Evolutionary conservation across 345 rosid genomes (phyloP).

Genomic region (Salix arbutifolia): DNA sequence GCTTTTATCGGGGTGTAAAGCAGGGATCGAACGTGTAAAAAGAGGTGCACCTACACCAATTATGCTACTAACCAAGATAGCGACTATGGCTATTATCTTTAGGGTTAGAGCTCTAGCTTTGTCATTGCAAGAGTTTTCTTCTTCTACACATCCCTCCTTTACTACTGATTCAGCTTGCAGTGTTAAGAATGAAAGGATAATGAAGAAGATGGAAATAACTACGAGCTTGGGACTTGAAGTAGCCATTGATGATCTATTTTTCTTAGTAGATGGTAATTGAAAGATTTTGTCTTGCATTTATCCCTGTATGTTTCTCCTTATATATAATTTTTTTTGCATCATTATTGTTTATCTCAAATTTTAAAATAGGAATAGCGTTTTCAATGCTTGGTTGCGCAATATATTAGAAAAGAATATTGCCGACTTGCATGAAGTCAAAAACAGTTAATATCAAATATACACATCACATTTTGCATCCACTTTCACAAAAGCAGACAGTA

Average conservation of each 20-base stretch:
- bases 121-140: conserved; percentile 37
- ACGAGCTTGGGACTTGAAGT: not conserved
- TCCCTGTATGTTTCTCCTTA: not conserved
- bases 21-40: conserved; percentile 46
- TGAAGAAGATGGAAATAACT: conserved; percentile 4
- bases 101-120: conserved; percentile 47
- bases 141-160: conserved; percentile 25
- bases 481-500: not conserved
- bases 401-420: too few relatives aligned
- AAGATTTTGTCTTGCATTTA: not conserved
- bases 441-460: too few relatives aligned
- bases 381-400: too few relatives aligned
- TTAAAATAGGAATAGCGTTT: too few relatives aligned
- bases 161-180: conserved; percentile 16
- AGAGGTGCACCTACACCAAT: conserved; percentile 64
- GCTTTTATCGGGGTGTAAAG: conserved; percentile 51
- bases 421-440: too few relatives aligned
- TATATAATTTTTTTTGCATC: not conserved
- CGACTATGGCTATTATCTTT: conserved; percentile 48
- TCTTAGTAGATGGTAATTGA: not conserved
- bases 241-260: not conserved
- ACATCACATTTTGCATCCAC: too few relatives aligned
- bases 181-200: conserved; percentile 17
- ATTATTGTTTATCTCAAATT: too few relatives aligned
- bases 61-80: conserved; percentile 54